phyloP scores from a whole-genome alignment of 345 rosid species.

The Laguncularia racemosa region DNA sequence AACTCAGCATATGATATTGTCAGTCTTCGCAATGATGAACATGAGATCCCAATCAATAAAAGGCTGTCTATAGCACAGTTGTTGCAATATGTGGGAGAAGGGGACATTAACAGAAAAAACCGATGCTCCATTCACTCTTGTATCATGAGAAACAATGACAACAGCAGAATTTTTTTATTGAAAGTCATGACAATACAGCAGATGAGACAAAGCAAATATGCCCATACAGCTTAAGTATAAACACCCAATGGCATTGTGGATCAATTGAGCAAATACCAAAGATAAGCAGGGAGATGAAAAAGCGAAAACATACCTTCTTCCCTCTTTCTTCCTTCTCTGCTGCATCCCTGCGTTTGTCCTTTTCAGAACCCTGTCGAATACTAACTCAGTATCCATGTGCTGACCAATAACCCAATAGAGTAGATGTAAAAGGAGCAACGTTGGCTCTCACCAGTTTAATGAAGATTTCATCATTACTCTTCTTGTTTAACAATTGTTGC shows the following conservation, averaged over 20 bases:
- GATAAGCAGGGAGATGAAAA: no score
- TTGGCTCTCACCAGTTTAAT: conserved; percentile 67
- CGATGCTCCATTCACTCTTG: no score
- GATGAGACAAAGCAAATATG: neutral
- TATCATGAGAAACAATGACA: no score
- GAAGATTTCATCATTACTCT: conserved; percentile 68
- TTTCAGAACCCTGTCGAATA: conserved; percentile 71
- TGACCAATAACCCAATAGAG: neutral
- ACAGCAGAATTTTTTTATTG: neutral
- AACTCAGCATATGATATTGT: neutral
- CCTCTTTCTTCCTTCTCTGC: conserved; percentile 84
- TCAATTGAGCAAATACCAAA: no score
- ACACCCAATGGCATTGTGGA: neutral
- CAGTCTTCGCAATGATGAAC: no score
- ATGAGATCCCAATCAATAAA: neutral
- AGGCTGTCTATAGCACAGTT: neutral
- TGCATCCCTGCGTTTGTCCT: conserved; percentile 87
- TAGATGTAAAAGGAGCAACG: neutral
- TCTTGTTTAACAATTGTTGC: conserved; percentile 89
- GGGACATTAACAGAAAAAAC: no score
- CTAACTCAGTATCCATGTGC: neutral
- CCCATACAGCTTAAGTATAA: no score
- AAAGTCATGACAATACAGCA: neutral
- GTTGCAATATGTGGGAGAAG: no score
- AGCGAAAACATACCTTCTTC: conserved; percentile 54